These are phyloP conservation scores for Eudorina sp. DNA, from an alignment of 139 green algal species.

Conservation along the genomic window DNA sequence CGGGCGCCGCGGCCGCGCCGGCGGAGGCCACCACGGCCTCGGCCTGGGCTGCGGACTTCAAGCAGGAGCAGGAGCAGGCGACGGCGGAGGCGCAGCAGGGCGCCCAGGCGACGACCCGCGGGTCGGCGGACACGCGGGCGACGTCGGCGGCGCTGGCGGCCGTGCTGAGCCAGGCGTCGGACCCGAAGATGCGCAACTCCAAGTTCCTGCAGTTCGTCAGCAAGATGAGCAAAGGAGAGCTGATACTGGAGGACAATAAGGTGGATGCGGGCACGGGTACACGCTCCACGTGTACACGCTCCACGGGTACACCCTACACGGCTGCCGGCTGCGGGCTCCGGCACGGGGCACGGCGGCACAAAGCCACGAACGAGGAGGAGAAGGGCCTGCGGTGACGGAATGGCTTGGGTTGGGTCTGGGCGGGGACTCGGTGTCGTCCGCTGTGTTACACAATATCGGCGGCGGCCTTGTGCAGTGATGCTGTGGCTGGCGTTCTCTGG, in stretches of 20 bases:
- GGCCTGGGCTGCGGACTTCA: slow-evolving; percentile 68
- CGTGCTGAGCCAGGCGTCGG: slow-evolving; percentile 63
- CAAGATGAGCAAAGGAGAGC: slow-evolving; percentile 94
- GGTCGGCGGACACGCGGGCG: slow-evolving; percentile 20
- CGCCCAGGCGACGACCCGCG: background rate
- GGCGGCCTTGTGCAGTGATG: too few species aligned
- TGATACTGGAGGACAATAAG: slow-evolving; percentile 87
- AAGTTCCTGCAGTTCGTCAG: slow-evolving; percentile 97
- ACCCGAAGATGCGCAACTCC: slow-evolving; percentile 91
- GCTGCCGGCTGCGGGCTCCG: too few species aligned
- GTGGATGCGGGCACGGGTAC: slow-evolving; percentile 54
- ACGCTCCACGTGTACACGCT: too few species aligned
- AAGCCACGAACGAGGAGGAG: too few species aligned
- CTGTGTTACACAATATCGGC: too few species aligned
- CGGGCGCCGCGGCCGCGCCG: background rate
- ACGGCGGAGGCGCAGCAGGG: slow-evolving; percentile 14
- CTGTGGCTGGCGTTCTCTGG: too few species aligned
- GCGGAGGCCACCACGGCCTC: background rate
- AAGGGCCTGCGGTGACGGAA: too few species aligned
- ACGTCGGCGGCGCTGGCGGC: slow-evolving; percentile 71
- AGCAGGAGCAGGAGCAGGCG: slow-evolving; percentile 28
- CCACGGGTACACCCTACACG: too few species aligned
- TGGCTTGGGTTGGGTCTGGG: too few species aligned
- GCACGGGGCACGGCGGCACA: too few species aligned
- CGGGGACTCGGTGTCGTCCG: too few species aligned